phyloP scores from a whole-genome alignment of 176 grass and related monocot species.

The Zea mays region DNA sequence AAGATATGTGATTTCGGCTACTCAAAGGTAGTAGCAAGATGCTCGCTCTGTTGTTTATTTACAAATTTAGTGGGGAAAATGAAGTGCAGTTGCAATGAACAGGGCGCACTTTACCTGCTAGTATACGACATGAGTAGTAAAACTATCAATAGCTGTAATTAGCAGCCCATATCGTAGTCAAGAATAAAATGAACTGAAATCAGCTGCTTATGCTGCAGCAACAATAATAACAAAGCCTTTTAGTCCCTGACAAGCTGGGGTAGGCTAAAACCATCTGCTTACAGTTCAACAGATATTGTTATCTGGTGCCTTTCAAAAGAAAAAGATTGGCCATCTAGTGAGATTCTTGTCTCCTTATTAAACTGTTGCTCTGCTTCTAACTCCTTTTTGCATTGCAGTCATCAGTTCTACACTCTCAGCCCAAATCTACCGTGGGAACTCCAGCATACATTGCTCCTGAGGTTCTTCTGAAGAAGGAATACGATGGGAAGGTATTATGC shows the following conservation, averaged over 20 bases:
- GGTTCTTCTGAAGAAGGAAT: slow-evolving; percentile 78
- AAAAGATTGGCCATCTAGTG: background rate
- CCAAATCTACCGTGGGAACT: slow-evolving; percentile 76
- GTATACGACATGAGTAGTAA: background rate
- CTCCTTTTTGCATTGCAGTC: slow-evolving; percentile 44
- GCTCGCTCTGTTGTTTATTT: background rate
- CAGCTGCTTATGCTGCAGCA: background rate
- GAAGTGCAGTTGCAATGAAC: background rate
- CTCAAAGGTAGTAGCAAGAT: slow-evolving; percentile 50
- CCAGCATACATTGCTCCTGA: slow-evolving; percentile 85
- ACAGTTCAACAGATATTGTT: background rate
- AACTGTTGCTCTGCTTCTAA: slow-evolving; percentile 10
- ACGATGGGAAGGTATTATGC: slow-evolving; percentile 72
- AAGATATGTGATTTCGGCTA: slow-evolving; percentile 88
- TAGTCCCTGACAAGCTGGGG: too few relatives aligned
- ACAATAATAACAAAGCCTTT: too few relatives aligned
- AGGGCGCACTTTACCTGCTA: background rate
- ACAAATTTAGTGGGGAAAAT: background rate
- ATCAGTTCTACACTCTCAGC: slow-evolving; percentile 76
- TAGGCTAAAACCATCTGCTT: background rate
- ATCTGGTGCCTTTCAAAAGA: background rate
- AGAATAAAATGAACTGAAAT: background rate
- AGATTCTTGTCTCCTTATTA: background rate
- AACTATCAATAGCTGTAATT: background rate
- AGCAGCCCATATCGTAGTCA: background rate